Base-by-base conservation (phyloP, 768 basidiomycete genomes). In the Mycena indigotica region DNA sequence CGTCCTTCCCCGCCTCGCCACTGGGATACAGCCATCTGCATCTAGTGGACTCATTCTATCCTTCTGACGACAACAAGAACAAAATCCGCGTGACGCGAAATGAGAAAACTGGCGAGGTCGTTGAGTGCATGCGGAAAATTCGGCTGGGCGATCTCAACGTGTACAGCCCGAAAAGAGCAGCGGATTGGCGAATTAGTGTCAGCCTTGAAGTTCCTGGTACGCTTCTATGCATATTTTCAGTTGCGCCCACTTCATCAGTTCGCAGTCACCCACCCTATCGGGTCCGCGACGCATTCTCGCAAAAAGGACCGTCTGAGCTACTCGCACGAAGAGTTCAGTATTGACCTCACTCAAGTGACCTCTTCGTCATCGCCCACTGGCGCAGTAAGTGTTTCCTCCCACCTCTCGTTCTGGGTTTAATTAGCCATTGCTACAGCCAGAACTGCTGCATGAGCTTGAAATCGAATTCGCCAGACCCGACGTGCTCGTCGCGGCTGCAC, bases 151-250 rank as follows among this genome's bases (percentile, higher is more conserved):
- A 96, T 71, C 74, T 99, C 67, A 92, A 99, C 70, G 80, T 99
- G 25, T 88, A 83, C 70, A 85, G 85, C 66, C 96, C 96, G 6
- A 90, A 89, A 68, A 77, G 87, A 23, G 70, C 77, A 1, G 93
- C 89, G 41, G 97, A 99, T 72, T 98, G 93, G 93, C 77, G 97
- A 54, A 80, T 99, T 4, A 95, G 92, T 62, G 93, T 98, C 5
- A 98, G 85, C 70, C 68, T 91, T n/a, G 96, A 99, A 80, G 80
- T 90, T 35, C 91, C 92, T 24, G 81, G 95, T 96, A 65, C 60
- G 85, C 53, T 32, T 29, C 51, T 56, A 28, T 23, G 56, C 23
- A 45, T 48, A 48, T 3, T 25, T 21, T 38, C 25, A 10, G 19
- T 30, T 38, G 48, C 17, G 44, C 12, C 5, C 15, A 19, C n/a